phyloP scores from a whole-genome alignment of 192 early-diverging fungal genomes.

The Entomortierella chlamydospora region DNA sequence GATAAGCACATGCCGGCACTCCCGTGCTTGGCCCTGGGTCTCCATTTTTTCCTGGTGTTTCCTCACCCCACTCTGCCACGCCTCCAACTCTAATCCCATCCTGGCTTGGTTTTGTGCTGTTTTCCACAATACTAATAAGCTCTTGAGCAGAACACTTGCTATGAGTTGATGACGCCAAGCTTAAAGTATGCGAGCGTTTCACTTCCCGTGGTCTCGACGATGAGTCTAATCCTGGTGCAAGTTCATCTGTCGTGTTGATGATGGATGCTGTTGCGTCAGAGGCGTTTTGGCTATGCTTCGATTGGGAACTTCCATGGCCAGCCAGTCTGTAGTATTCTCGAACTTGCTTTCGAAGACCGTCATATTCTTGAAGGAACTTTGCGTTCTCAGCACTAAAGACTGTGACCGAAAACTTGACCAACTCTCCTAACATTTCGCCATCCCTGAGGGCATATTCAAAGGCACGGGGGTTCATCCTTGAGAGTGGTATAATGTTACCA shows the following conservation, averaged over 20 bases:
- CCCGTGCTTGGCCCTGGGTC: constrained; percentile 4
- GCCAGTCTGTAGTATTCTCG: constrained; percentile 37
- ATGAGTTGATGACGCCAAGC: constrained; percentile 20
- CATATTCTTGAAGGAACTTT: constrained; percentile 52
- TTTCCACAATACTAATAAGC: background rate
- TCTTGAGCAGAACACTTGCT: constrained; percentile 15
- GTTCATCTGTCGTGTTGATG: background rate
- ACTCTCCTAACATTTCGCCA: constrained; percentile 26
- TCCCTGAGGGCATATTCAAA: constrained; percentile 49
- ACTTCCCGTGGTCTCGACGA: background rate
- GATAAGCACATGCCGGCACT: background rate
- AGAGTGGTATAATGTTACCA: constrained; percentile 34
- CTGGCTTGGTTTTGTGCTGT: background rate
- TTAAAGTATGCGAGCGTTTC: constrained; percentile 4
- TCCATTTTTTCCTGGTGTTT: background rate
- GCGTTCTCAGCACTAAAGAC: constrained; percentile 49
- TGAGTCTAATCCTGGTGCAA: background rate
- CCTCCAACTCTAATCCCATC: background rate
- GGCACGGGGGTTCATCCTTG: constrained; percentile 41
- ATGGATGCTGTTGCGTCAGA: background rate
- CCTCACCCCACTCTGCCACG: background rate
- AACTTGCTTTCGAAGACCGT: constrained; percentile 35
- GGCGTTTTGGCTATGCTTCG: background rate
- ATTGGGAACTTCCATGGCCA: background rate
- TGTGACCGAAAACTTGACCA: constrained; percentile 44